These are phyloP conservation scores for Pichia kudriavzevii DNA, from an alignment of 1,139 yeast species.

Conservation along the genomic window DNA sequence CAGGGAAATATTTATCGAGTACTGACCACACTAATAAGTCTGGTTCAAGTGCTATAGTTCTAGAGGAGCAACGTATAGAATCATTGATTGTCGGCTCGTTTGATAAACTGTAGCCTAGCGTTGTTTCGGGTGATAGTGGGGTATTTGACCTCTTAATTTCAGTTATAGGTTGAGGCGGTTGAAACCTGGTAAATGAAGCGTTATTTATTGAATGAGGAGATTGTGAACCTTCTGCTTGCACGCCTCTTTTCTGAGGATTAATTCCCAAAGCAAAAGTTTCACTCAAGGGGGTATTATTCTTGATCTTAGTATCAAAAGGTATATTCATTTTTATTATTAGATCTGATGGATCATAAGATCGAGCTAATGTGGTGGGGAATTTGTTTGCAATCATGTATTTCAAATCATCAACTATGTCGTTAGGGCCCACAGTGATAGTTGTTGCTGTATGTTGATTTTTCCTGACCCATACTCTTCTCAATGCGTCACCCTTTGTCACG, in stretches of 20 bases:
- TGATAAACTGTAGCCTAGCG: too few species aligned
- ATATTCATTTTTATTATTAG: slow-evolving; percentile 36
- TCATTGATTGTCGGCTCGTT: too few species aligned
- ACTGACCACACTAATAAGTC: slow-evolving; percentile 57
- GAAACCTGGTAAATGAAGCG: too few species aligned
- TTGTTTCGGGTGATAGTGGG: slow-evolving; percentile 12
- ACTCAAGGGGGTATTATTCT: neutral
- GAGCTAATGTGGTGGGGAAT: slow-evolving; percentile 64
- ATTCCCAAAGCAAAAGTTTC: slow-evolving; percentile 4
- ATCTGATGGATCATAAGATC: slow-evolving; percentile 65
- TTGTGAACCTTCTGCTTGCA: slow-evolving; percentile 6
- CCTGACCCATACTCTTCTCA: slow-evolving; percentile 58
- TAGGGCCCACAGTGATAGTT: slow-evolving; percentile 46
- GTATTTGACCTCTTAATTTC: slow-evolving; percentile 8
- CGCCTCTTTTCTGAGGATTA: neutral
- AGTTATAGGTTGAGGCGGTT: slow-evolving; percentile 11
- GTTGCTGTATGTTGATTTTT: slow-evolving; percentile 57
- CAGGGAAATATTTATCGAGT: slow-evolving; percentile 54
- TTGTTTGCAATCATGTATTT: slow-evolving; percentile 52
- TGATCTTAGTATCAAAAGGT: slow-evolving; percentile 6
- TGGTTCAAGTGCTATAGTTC: slow-evolving; percentile 42
- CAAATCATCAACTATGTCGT: slow-evolving; percentile 66
- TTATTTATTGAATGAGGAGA: neutral
- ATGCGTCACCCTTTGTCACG: slow-evolving; percentile 4
- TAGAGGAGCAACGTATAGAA: neutral